Evolutionary conservation across 306 rosid genomes (phyloP), one percentile per base, ranked within the genome.

Genomic region (Glycine latifolia): DNA sequence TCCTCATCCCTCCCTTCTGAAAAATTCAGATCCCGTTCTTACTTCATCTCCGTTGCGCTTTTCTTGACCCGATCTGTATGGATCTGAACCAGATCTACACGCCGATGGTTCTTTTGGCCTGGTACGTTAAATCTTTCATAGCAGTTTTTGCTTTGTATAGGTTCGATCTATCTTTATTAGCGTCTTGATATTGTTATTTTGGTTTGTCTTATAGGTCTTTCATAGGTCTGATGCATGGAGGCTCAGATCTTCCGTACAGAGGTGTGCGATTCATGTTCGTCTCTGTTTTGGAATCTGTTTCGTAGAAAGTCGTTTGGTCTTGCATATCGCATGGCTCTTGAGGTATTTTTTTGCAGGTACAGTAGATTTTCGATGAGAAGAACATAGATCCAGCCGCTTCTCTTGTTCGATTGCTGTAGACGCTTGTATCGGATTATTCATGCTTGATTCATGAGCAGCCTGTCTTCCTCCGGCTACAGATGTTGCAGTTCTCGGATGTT

Each of bases 51-150:
- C 6, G 3, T 10, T 1, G 0, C 5, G 6, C 0, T 11, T 60
- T 0, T 44, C 0, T 8, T 1, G 2, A 1, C 10, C 0, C 3
- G 63, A 85, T 75, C 68, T 43, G 48, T 1, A 3, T 73, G 43
- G 84, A 81, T 89, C 90, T 4, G 43, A 0, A 50, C 53, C 11
- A 26, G 84, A 81, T 77, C 91, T 82, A 55, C 85, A 9, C 0
- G 5, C 3, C 4, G 82, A 63, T 71, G 81, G 68, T 16, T 3
- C 41, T 55, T 85, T 65, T 1, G 15, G 0, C 7, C 0, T 0
- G 79, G 82, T 58, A 39, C 2, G 16, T 12, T 10, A 13, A 0
- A 0, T 0, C 13, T 56, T 44, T 3, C 0, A 12, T 15, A 0
- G 1, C 3, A 54, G 31, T 8, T 10, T 10, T 10, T 37, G 3